Evolutionary conservation across 2,329 filamentous ascomycete genomes (phyloP), one percentile per base, ranked within the genome.

Genomic region (Arthrobotrys sinensis): DNA sequence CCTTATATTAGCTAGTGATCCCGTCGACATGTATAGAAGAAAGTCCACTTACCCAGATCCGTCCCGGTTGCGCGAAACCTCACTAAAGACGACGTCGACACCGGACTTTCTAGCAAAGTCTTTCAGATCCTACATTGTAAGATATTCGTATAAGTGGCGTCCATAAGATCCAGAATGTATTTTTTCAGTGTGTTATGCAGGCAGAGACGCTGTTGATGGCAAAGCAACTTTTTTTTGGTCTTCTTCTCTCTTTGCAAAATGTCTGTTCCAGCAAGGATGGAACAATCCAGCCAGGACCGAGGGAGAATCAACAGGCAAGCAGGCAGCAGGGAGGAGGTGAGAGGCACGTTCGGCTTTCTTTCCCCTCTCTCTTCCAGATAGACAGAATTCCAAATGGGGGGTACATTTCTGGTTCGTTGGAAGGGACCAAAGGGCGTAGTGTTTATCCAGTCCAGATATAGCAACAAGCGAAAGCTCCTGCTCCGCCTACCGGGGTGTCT

Each of bases 21-120:
- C 82, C 60, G 70, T 32, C 7, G 10, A 45, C n/a, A 14, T 57
- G 28, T 73, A 81, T 79, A 81, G 14, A 21, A 40, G 45, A 14
- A 19, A 57, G n/a, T 45, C 67, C 38, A 36, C 92, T 86, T 86
- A 97, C 94, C 95, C 95, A 89, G 92, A 93, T 81, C 94, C 93
- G 84, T 96, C 93, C 81, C 92, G 92, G 84, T 97, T 94, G 83
- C 95, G 94, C 82, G 91, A 92, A 79, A 96, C 96, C 87, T 99
- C 96, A 81, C 94, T 97, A 85, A 97, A 99, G 83, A 99, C 96
- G 81, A 99, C 96, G 85, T 98, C 96, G 85, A 97, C 90, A 85
- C 94, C 94, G 85, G 95, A 96, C 85, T 96, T 93, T 84, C 96
- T 94, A 80, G 96, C 96, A 86, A 99, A 99, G 85, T 99, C 96